phyloP scores from a whole-genome alignment of 345 rosid genomes.

The Psidium guajava region DNA sequence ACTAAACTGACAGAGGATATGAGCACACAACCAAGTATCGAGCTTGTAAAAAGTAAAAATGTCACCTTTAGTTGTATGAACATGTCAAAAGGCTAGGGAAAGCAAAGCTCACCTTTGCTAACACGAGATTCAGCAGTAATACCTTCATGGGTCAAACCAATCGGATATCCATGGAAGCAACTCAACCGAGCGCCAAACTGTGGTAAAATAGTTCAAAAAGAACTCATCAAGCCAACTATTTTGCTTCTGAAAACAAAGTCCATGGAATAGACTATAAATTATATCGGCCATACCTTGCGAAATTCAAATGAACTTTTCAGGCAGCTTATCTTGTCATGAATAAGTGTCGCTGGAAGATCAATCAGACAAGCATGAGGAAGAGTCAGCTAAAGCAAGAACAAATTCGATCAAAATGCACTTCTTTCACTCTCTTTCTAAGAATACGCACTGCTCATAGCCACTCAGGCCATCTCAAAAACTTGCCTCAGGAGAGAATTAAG shows the following conservation, averaged over 20 bases:
- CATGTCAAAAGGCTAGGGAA: not conserved
- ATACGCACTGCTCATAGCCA: not conserved
- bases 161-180: slow-evolving; percentile 16
- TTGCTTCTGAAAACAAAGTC: not conserved
- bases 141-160: slow-evolving; percentile 1
- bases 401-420: not conserved
- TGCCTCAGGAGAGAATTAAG: not conserved
- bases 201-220: not conserved
- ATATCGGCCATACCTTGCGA: not conserved
- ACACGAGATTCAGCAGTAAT: not conserved
- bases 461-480: not conserved
- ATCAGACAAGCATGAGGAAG: not conserved
- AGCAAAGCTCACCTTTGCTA: slow-evolving; percentile 13
- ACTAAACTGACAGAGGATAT: not conserved
- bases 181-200: slow-evolving; percentile 22
- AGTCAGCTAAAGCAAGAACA: not conserved
- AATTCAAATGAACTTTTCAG: not conserved
- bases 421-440: not conserved
- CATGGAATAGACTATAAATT: not conserved
- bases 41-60: not conserved
- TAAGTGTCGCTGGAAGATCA: not conserved
- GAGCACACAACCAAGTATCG: not conserved
- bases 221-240: not conserved
- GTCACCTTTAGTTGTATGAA: not conserved
- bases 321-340: not conserved